Evolutionary conservation across 1,139 yeast genomes (phyloP), one percentile per base, ranked within the genome.

Genomic region (Kodamaea derodonti): DNA sequence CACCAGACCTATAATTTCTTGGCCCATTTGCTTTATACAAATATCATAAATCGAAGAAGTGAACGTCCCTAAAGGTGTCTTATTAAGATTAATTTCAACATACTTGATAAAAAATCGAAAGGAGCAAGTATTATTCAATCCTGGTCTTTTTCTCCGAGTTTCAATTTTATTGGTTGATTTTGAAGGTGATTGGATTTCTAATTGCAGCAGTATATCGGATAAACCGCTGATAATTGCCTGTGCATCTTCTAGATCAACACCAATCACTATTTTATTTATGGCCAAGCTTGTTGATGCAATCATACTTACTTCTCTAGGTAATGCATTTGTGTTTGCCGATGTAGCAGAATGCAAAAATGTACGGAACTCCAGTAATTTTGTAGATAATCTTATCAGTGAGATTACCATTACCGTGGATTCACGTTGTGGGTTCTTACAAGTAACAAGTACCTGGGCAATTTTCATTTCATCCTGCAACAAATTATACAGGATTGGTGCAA

Each of bases 31-130:
- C 32, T 65, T 60, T 2, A 70, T 13, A 1, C 61, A 43, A 13
- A 64, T 40, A 6, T 59, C 48, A 1, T 47, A 40, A 0, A 68
- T 26, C 1, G 33, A 32, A 0, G 63, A 50, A 0, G 43, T 37
- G 3, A 80, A 14, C 31, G 58, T 62, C 0, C 86, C 87, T 56
- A 81, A 77, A 0, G 59, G 57, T 9, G 53, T 46, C 1, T 74
- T 38, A 1, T 60, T 39, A 0, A 42, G 28, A 1, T 47, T 47
- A 3, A 67, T 35, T 0, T 51, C 43, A 1, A 66, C 27, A 2
- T 47, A 48, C 24, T 54, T 53, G 8, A 66, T 30, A 4, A 39
- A 30, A 1, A 61, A n/a, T 23, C 58, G 48, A 34, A 60, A 58
- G 8, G 54, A 41, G 4, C 37, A 32, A 6, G 27, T 23, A 6